Conservation (phyloP, 1,284 basidiomycete species). For the Exobasidium rhododendri region DNA sequence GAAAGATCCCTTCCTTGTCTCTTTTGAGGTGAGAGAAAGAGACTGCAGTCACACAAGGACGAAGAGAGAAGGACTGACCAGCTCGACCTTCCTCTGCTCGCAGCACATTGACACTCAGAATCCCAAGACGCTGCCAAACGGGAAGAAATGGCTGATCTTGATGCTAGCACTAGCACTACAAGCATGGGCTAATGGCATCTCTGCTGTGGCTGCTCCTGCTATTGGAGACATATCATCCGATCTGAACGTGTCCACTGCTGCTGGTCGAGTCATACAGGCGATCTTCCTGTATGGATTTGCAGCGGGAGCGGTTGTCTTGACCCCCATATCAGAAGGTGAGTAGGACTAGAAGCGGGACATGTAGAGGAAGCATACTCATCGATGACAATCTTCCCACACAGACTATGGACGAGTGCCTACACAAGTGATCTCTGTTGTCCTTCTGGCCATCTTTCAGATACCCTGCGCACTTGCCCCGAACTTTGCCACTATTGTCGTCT, state of each 20-base stretch:
- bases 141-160: constrained; percentile 15
- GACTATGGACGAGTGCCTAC: constrained; percentile 34
- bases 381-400: background rate
- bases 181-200: constrained; percentile 18
- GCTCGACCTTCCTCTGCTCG: background rate
- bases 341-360: no score
- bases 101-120: constrained; percentile 8
- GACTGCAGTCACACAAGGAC: constrained; percentile 1
- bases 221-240: constrained; percentile 10
- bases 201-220: constrained; percentile 15
- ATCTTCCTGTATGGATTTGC: constrained; percentile 42
- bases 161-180: constrained; percentile 11
- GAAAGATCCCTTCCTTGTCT: background rate
- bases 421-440: constrained; percentile 21
- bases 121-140: constrained; percentile 12
- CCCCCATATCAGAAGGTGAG: constrained; percentile 33
- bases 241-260: constrained; percentile 11
- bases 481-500: constrained; percentile 28
- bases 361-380: no score
- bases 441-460: constrained; percentile 27
- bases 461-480: constrained; percentile 34
- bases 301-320: constrained; percentile 25
- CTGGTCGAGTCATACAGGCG: constrained; percentile 20
- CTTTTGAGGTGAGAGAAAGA: background rate
- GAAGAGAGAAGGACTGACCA: no score